Evolutionary conservation across 1,284 basidiomycete genomes (phyloP).

Genomic region (Cryptococcus sp.): DNA sequence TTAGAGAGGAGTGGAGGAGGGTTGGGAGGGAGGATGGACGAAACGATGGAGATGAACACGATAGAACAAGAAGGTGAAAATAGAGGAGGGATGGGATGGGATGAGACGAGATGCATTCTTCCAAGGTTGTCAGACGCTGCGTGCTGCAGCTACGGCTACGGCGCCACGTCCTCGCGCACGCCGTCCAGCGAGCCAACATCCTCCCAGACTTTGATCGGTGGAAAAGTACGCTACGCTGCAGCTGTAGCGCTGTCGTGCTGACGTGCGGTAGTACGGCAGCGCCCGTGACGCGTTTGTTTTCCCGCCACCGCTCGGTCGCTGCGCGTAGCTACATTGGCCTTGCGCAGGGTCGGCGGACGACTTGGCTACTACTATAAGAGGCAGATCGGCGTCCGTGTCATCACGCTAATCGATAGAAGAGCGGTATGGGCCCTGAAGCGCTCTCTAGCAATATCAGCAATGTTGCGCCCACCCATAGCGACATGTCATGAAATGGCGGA

Average conservation of each 20-base stretch:
- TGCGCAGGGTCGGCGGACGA: neutral
- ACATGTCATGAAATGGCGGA: neutral
- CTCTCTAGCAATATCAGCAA: neutral
- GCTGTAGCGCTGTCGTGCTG: no score
- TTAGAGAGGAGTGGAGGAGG: slow-evolving; percentile 6
- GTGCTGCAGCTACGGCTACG: neutral
- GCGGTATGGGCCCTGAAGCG: neutral
- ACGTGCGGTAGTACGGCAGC: no score
- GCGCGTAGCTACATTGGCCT: neutral
- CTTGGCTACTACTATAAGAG: neutral
- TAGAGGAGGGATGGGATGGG: neutral
- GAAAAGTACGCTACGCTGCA: no score
- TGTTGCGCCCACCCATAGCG: neutral
- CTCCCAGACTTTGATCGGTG: no score
- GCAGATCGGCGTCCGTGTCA: neutral
- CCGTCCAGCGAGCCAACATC: no score
- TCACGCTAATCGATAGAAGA: neutral
- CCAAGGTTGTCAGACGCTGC: neutral
- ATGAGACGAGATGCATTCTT: neutral
- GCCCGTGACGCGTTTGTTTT: neutral
- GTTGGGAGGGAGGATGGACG: slow-evolving; percentile 3
- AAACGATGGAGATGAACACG: neutral
- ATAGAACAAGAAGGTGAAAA: slow-evolving; percentile 5
- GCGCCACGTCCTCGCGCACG: no score
- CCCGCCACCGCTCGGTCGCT: neutral